Evolutionary conservation across 2,329 filamentous ascomycete species (phyloP).

Genomic region (Verticillium alfalfae): DNA sequence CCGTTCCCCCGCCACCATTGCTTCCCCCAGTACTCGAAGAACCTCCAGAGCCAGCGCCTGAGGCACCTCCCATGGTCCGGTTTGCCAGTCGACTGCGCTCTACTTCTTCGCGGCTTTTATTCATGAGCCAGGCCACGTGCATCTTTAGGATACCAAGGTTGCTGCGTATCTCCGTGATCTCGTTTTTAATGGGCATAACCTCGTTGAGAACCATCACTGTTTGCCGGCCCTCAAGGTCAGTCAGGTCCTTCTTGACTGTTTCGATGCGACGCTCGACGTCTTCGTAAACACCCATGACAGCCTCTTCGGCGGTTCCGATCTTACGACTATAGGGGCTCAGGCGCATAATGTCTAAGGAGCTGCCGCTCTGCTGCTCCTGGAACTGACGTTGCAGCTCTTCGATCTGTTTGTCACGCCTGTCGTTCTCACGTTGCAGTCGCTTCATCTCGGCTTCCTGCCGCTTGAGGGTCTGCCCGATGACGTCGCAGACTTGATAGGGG

Average conservation of each 20-base stretch:
- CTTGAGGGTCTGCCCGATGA: conserved; percentile 39
- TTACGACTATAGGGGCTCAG: conserved; percentile 7
- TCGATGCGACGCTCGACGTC: conserved; percentile 34
- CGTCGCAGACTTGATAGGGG: conserved; percentile 46
- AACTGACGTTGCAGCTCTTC: conserved; percentile 27
- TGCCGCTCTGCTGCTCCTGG: conserved; percentile 20
- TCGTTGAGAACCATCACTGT: conserved; percentile 58
- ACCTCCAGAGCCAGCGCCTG: too few relatives aligned
- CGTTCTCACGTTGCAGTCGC: conserved; percentile 25
- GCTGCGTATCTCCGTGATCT: conserved; percentile 54
- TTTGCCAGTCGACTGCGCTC: conserved; percentile 21
- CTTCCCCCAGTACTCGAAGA: conserved; percentile 1
- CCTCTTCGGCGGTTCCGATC: conserved; percentile 10
- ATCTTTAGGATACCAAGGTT: conserved; percentile 53
- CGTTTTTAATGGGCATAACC: conserved; percentile 55
- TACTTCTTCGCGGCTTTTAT: conserved; percentile 42
- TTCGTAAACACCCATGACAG: conserved; percentile 14
- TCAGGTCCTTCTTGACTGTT: conserved; percentile 49
- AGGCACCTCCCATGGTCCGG: background rate
- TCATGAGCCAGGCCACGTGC: conserved; percentile 55
- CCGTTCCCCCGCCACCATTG: conserved; percentile 14
- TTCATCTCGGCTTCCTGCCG: conserved; percentile 43
- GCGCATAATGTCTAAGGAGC: conserved; percentile 6
- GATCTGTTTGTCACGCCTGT: conserved; percentile 26
- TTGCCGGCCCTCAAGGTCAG: conserved; percentile 54